These are phyloP conservation scores for Porphyrellus sp. DNA, from an alignment of 1,284 basidiomycete species.

Conservation along the genomic window DNA sequence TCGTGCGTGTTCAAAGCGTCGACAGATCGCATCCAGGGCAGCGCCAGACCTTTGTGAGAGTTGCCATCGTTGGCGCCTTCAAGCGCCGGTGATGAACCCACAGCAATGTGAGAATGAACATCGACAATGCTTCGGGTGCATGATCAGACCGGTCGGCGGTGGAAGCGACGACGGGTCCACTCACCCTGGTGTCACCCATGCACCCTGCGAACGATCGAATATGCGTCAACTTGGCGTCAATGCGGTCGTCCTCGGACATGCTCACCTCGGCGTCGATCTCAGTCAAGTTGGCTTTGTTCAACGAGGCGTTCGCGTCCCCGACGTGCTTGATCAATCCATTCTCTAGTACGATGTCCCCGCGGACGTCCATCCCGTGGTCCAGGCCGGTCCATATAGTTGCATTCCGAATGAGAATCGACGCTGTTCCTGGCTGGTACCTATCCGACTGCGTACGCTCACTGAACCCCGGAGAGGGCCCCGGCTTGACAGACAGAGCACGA, in stretches of 20 bases:
- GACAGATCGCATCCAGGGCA: slow-evolving; percentile 38
- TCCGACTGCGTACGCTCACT: slow-evolving; percentile 57
- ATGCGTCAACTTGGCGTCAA: background rate
- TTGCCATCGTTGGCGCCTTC: slow-evolving; percentile 41
- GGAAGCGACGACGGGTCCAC: background rate
- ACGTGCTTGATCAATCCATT: slow-evolving; percentile 51
- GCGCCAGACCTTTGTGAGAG: slow-evolving; percentile 40
- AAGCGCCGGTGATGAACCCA: slow-evolving; percentile 46
- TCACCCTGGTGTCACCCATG: slow-evolving; percentile 49
- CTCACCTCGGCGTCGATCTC: slow-evolving; percentile 29
- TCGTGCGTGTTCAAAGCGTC: slow-evolving; percentile 34
- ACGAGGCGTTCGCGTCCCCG: slow-evolving; percentile 33
- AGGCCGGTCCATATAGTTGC: slow-evolving; percentile 82
- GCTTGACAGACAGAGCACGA: slow-evolving; percentile 30
- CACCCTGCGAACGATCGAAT: slow-evolving; percentile 27
- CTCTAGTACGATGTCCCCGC: slow-evolving; percentile 55
- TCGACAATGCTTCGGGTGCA: slow-evolving; percentile 42
- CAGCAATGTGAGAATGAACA: slow-evolving; percentile 64
- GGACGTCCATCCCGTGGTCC: slow-evolving; percentile 54
- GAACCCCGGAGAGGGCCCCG: slow-evolving; percentile 53
- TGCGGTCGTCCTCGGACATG: background rate
- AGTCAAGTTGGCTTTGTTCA: background rate
- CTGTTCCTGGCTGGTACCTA: slow-evolving; percentile 60
- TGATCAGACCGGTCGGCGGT: background rate
- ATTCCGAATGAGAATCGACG: slow-evolving; percentile 62